Conservation (phyloP, 2,329 filamentous ascomycete genomes). For the Cladobotryum mycophilum region DNA sequence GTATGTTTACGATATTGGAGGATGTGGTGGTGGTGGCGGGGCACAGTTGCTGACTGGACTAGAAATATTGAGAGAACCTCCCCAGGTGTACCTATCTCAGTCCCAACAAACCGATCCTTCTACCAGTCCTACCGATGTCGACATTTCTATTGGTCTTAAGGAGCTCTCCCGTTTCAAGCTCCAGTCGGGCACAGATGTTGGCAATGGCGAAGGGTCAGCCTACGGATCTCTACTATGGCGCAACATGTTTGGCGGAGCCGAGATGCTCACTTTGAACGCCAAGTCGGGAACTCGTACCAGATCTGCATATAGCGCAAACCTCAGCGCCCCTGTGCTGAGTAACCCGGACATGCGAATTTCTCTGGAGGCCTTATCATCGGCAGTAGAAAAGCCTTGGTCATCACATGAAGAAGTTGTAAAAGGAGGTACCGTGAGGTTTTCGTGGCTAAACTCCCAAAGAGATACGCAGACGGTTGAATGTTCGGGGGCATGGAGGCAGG, state of each 20-base stretch:
- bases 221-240: slow-evolving; percentile 82
- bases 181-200: slow-evolving; percentile 91
- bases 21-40: neutral
- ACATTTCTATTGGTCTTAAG: slow-evolving; percentile 73
- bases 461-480: slow-evolving; percentile 75
- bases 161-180: slow-evolving; percentile 80
- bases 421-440: slow-evolving; percentile 69
- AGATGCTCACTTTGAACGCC: slow-evolving; percentile 80
- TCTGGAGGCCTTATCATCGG: slow-evolving; percentile 73
- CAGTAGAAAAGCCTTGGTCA: slow-evolving; percentile 85
- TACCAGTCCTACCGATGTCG: slow-evolving; percentile 69
- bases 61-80: slow-evolving; percentile 84
- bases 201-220: slow-evolving; percentile 88
- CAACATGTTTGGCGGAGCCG: slow-evolving; percentile 91
- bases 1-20: slow-evolving; percentile 41
- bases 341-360: slow-evolving; percentile 77
- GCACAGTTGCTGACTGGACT: slow-evolving; percentile 19
- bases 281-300: slow-evolving; percentile 84
- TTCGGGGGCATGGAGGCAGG: slow-evolving; percentile 76
- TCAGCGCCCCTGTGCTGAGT: slow-evolving; percentile 75
- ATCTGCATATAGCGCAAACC: slow-evolving; percentile 81
- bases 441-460: slow-evolving; percentile 60
- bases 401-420: slow-evolving; percentile 86
- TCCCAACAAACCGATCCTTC: slow-evolving; percentile 62
- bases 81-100: slow-evolving; percentile 76